Base-by-base conservation (phyloP, 352 stramenopile genomes). In the Phytophthora fragariaefolia region DNA sequence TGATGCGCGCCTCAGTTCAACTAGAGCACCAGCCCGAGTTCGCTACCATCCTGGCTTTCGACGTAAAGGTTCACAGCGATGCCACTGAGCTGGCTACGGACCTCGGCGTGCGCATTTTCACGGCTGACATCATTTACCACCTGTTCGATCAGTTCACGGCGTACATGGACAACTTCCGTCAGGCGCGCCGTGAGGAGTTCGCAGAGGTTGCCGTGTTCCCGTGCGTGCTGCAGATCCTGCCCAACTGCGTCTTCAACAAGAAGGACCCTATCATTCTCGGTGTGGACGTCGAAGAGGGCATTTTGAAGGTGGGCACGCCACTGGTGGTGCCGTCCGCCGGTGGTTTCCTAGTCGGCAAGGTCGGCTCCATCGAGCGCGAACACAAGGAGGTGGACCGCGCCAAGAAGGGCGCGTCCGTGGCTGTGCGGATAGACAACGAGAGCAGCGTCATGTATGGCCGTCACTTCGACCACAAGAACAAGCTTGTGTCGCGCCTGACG, bases 61-160 rank as follows among this genome's bases (percentile, higher is more conserved):
- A 99, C 75, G 97, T 99, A 48, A 97, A 98, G 61, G 93, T 99
- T 23, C 94, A 98, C 73, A 87, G 73, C 48, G 97, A 99, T 48
- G 98, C 97, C 5, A 85, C 80, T 42, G 87, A 97, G 74, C 70
- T 97, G 58, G 83, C 96, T 6, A 69, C 95, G 46, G 94, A 99
- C 52, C 88, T 98, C 42, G 93, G 95, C 62, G 97, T 99, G 47
- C 85, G 93, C 40, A 99, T 99, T 73, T 99, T 99, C 83, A 99
- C 97, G 17, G 98, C 98, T 27, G 98, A 99, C 70, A 99, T 99
- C 71, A 99, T 99, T 80, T 99, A 99, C 83, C 97, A 99, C 84
- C 82, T 99, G 51, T 99, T 99, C 71, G 97, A 99, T 79, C 97
- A 99, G 73, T 99, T 99, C 78, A 99, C 96, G 43, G 82, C 90